These are phyloP conservation scores for Aspergillus ochraceoroseus DNA, from an alignment of 2,329 filamentous ascomycete species.

Conservation along the genomic window DNA sequence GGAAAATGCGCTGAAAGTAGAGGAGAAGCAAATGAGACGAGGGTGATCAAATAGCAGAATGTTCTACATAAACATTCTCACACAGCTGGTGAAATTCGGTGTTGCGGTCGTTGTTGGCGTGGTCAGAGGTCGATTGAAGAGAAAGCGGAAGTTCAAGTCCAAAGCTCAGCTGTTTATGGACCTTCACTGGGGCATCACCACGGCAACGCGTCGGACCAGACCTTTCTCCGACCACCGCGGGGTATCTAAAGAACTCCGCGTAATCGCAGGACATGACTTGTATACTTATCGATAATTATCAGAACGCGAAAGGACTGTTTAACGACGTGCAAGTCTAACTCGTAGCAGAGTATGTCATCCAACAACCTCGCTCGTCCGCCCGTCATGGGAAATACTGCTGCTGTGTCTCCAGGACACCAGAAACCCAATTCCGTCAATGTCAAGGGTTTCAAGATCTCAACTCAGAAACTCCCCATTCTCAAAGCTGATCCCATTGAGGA, in stretches of 20 bases:
- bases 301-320: too few relatives aligned
- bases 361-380: constrained; percentile 4
- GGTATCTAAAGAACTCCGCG: constrained; percentile 15
- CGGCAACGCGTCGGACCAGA: constrained; percentile 31
- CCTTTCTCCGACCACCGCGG: constrained; percentile 34
- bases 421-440: constrained; percentile 56
- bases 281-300: too few relatives aligned
- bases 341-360: constrained; percentile 16
- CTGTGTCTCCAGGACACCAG: constrained; percentile 46
- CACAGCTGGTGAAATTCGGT: background rate
- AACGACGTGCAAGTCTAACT: too few relatives aligned
- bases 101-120: background rate
- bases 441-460: constrained; percentile 67
- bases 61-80: constrained; percentile 16
- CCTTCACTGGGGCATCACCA: constrained; percentile 21
- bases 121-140: constrained; percentile 11
- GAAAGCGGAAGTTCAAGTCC: constrained; percentile 7
- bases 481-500: constrained; percentile 85
- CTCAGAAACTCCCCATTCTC: constrained; percentile 89
- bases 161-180: constrained; percentile 18
- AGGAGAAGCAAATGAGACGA: constrained; percentile 9
- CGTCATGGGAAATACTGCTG: constrained; percentile 47
- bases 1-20: constrained; percentile 8
- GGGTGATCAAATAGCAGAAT: constrained; percentile 4
- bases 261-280: background rate